A percentile compares a stretch with the other conserved stretches of the same genome.
Conservation (phyloP, 345 rosid genomes). For the Eucalyptus fibrosa region DNA sequence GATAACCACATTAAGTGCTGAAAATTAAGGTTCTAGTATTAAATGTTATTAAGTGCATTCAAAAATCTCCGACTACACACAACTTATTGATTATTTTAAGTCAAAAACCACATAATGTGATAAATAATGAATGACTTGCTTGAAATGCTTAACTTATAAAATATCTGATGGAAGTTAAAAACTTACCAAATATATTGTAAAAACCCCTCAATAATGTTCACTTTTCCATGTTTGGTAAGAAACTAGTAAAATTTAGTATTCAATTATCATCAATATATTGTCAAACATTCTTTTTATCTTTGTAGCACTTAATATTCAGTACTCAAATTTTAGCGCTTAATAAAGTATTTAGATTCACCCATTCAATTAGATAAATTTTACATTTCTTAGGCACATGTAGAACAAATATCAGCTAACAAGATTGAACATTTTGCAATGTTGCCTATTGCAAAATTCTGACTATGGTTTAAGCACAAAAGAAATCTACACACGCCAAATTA, state of each 20-base stretch:
- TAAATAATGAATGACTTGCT: not conserved
- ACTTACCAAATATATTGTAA: not conserved
- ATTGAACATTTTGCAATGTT: not conserved
- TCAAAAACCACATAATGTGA: not conserved
- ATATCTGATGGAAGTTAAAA: not conserved
- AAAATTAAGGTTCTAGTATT: not conserved
- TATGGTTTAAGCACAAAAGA: not conserved
- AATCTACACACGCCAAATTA: not conserved
- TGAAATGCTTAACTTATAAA: not conserved
- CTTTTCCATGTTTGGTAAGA: not conserved
- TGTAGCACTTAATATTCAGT: not conserved
- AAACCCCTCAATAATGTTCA: not conserved
- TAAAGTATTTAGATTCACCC: not conserved
- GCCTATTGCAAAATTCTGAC: not conserved
- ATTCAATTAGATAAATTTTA: no score
- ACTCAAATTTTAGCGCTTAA: not conserved
- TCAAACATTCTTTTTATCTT: not conserved
- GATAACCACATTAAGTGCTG: not conserved
- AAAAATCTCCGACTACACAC: not conserved
- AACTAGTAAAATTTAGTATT: not conserved
- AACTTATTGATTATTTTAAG: not conserved
- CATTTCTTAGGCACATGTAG: accelerated
- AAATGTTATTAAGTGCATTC: not conserved
- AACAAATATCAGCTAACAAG: not conserved
- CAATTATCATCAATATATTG: not conserved